These are phyloP conservation scores for Odontarrhena argentea DNA, from an alignment of 345 rosid species.

Conservation along the genomic window DNA sequence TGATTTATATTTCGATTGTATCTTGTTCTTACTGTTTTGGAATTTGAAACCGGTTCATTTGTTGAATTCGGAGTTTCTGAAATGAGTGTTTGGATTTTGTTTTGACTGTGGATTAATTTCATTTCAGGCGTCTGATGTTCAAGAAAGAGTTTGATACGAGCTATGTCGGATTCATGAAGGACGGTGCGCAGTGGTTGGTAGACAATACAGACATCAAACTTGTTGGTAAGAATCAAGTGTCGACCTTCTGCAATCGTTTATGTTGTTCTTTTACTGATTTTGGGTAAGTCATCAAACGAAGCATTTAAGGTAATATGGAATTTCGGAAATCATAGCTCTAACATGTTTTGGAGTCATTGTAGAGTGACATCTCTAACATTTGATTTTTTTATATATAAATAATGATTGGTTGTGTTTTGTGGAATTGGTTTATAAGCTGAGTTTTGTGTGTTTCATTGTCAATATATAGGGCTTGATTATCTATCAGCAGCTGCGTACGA, in stretches of 20 bases:
- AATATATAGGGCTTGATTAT: conserved; percentile 67
- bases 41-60: background rate
- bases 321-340: conserved; percentile 1
- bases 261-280: background rate
- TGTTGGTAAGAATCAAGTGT: conserved; percentile 51
- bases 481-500: conserved; percentile 73
- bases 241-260: background rate
- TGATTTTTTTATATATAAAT: background rate
- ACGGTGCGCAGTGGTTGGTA: conserved; percentile 89
- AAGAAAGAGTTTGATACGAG: conserved; percentile 71
- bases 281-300: background rate
- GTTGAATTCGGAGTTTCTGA: background rate
- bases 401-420: conserved; percentile 4
- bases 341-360: background rate
- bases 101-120: background rate
- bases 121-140: conserved; percentile 78
- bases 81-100: conserved; percentile 1
- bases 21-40: background rate
- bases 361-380: conserved; percentile 3
- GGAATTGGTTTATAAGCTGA: conserved; percentile 14
- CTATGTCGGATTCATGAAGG: conserved; percentile 79
- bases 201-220: conserved; percentile 88
- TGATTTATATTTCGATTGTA: background rate
- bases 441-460: background rate
- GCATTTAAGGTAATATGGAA: background rate